A percentile compares a stretch with the other conserved stretches of the same genome.
phyloP scores from a whole-genome alignment of 768 basidiomycete genomes.

The Boletus edulis region DNA sequence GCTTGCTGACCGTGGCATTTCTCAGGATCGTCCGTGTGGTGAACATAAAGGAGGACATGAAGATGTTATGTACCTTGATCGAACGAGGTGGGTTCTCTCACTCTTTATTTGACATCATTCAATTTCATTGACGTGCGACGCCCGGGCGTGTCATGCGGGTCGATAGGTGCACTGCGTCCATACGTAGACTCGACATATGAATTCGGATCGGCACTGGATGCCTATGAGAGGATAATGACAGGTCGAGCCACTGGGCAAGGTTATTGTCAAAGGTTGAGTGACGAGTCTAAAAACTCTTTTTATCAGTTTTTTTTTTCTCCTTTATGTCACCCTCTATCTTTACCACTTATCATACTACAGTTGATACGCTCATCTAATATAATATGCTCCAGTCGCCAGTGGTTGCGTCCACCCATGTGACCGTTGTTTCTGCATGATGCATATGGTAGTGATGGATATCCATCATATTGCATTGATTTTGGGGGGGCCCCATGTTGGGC shows the following conservation, averaged over 20 bases:
- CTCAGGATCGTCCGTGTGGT: constrained; percentile 28
- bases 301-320: too few species aligned
- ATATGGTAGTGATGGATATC: too few species aligned
- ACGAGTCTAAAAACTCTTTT: too few species aligned
- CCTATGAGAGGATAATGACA: constrained; percentile 60
- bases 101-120: neutral
- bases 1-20: neutral
- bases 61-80: constrained; percentile 36
- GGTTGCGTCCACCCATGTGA: too few species aligned
- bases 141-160: neutral
- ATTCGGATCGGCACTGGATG: constrained; percentile 56
- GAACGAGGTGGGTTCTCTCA: constrained; percentile 42
- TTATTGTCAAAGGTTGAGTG: constrained; percentile 54
- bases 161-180: constrained; percentile 48
- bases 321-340: too few species aligned
- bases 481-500: too few species aligned
- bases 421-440: too few species aligned
- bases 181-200: constrained; percentile 56
- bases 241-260: constrained; percentile 60
- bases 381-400: too few species aligned
- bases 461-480: too few species aligned
- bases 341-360: too few species aligned
- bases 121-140: neutral
- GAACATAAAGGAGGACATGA: constrained; percentile 35
- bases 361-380: too few species aligned